Evolutionary conservation across 768 basidiomycete genomes (phyloP), one percentile per base, ranked within the genome.

Genomic region (Leucosporidium yakuticum): DNA sequence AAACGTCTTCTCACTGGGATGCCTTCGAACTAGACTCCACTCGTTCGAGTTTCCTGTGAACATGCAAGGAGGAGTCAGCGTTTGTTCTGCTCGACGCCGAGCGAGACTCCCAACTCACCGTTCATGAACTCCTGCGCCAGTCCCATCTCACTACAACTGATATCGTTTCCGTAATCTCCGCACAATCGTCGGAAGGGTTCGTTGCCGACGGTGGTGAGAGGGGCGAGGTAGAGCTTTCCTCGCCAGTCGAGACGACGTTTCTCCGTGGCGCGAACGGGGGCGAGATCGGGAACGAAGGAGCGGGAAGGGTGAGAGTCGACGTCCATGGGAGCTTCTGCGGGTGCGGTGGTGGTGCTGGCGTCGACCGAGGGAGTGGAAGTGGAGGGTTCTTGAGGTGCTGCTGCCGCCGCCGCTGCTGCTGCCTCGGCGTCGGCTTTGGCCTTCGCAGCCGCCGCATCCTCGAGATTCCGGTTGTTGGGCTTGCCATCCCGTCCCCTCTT

Each of bases 131-230:
- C 94, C 53, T 84, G 86, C 6, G 92, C 88, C n/a, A 99, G 84
- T 7, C 91, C 93, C 95, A 97, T 97, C 79, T 97, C 95, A 29
- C 92, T 91, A 70, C 90, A 93, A 4, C 63, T 67, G 48, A 98
- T 96, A 70, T 95, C 93, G 4, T 89, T 91, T 20, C 95, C 95
- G 66, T 88, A 86, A 31, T 84, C 81, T 14, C 89, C 87, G 74
- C 92, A 96, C 11, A 98, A 80, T 17, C 94, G 84, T 23, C 96
- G 86, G 82, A 98, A 99, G 3, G 96, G 96, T 88, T 98, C 79
- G 76, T 99, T 98, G 20, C 95, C 95, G 49, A 94, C 92, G 0
- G 95, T 98, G 1, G 95, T 97, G 25, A 98, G 79, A 4, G 95
- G 95, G 4, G 87, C 59, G 23, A 39, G 57, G 77, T 88, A 98